Evolutionary conservation across 176 grass and related monocot species (phyloP), one percentile per base, ranked within the genome.

Genomic region (Bromus sterilis): DNA sequence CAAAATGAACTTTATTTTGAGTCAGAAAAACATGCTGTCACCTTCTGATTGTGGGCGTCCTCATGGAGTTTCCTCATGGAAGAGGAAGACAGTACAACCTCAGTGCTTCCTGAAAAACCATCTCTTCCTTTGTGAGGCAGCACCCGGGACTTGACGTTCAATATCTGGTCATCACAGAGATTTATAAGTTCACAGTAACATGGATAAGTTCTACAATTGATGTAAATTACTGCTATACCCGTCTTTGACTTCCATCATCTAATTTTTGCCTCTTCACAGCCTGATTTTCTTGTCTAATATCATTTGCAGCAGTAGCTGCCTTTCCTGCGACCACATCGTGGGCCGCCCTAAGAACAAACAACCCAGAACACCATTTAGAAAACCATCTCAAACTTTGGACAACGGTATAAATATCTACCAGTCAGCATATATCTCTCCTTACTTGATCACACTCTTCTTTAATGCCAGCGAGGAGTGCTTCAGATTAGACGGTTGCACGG

Each of bases 241-340:
- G 85, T 91, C 92, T 93, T 6, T 80, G 85, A 64, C 77, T 91
- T 48, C 97, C 97, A 29, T 83, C 73, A 67, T 94, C 93, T 31
- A 99, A 80, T 25, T 96, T 99, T 78, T 99, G 97, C 77, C 85
- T 99, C 73, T 99, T 99, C 31, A 99, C 76, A 3, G 97, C 93
- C 66, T 99, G 97, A 59, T 96, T 90, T 73, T 99, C 91, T 46
- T 93, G 91, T 12, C 74, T 49, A 74, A 99, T 79, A 46, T 92
- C 93, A 86, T 72, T 58, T 29, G 63, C 77, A 44, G 46, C 49
- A 33, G 56, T 13, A 18, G 36, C 46, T 40, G 74, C 46, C 74
- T 79, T 90, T 71, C 46, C 66, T 0, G 56, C 7, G n/a, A 40
- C 42, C 64, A 56, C 55, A 56, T 74, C 66, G 34, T 30, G 58